Base-by-base conservation (phyloP, 176 grass and related monocot genomes). In the Aegilops sharonensis region DNA sequence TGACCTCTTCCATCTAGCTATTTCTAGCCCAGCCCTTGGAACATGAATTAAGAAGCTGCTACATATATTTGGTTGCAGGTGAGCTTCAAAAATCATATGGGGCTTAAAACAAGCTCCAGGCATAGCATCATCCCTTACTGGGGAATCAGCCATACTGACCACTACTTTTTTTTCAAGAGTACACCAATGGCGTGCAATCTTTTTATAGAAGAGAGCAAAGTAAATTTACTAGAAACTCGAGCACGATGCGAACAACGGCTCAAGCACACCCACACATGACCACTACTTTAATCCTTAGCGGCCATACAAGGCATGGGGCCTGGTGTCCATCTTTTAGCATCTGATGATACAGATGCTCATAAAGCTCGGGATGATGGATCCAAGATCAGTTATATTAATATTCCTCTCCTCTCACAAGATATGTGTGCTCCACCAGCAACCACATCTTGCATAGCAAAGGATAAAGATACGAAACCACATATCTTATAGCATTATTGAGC, bases 381-480 rank as follows among this genome's bases (percentile, higher is more conserved):
- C 63, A 76, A 81, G 60, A 89, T 21, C 12, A 50, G 31, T 29
- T 61, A 78, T 64, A 82, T 67, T 78, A 77, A 27, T 69, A 68
- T 70, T 8, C 75, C 35, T 18, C 29, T 32, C 39, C 43, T 45
- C 34, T 59, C 65, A 78, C 18, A 87, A 77, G 70, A 64, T 83
- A 83, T 67, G 11, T 3, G 14, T 78, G 67, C 45, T 84, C 47
- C 66, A 74, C 59, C 45, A 87, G 60, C 85, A 86, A 83, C 79
- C 64, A 35, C 72, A 72, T 21, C 40, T 66, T 31, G 13, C 85
- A 75, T 75, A 64, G 13, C 20, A 68, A 72, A 63, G 15, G 36
- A 75, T 80, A 74, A 43, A 82, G 14, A 86, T 65, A 9, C 42
- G 23, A 40, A 57, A 11, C 4, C 18, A 72, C 15, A 61, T 20